Evolutionary conservation across 345 rosid genomes (phyloP).

Genomic region (Eucalyptus melliodora): DNA sequence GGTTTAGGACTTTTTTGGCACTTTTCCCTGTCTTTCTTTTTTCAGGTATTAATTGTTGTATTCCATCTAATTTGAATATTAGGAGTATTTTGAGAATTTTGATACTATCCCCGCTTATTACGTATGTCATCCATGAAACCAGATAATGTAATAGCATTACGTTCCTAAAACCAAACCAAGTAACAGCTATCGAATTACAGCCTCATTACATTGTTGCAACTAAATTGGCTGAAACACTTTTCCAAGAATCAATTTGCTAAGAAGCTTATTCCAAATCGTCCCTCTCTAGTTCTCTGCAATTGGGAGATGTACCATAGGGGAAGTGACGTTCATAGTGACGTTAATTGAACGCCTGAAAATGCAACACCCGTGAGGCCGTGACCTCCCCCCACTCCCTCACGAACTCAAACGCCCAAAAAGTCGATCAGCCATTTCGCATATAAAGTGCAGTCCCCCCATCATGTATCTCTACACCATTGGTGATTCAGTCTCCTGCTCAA

Average conservation of each 20-base stretch:
- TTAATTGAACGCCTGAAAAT: background rate
- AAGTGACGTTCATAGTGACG: background rate
- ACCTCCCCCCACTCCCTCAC: background rate
- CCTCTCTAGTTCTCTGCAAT: background rate
- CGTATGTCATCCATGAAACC: background rate
- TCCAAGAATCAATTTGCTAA: background rate
- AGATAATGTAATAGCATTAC: background rate
- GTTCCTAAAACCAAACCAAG: background rate
- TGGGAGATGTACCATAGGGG: background rate
- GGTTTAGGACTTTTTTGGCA: no score
- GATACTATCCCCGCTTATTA: background rate
- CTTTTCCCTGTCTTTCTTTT: no score
- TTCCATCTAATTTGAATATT: background rate
- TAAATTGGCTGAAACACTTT: background rate
- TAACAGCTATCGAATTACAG: background rate
- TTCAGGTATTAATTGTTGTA: background rate
- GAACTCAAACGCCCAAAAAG: background rate
- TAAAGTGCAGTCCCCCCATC: background rate
- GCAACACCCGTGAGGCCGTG: background rate
- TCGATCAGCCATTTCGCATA: background rate
- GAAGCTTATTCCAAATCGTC: background rate
- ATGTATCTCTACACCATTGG: background rate
- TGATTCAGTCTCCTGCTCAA: background rate
- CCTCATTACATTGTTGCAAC: background rate
- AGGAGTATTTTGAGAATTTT: background rate